A percentile compares a stretch with the other conserved stretches of the same genome.
These are phyloP conservation scores for Aureobasidium leucospermi DNA, from an alignment of 2,329 filamentous ascomycete species.

Conservation along the genomic window DNA sequence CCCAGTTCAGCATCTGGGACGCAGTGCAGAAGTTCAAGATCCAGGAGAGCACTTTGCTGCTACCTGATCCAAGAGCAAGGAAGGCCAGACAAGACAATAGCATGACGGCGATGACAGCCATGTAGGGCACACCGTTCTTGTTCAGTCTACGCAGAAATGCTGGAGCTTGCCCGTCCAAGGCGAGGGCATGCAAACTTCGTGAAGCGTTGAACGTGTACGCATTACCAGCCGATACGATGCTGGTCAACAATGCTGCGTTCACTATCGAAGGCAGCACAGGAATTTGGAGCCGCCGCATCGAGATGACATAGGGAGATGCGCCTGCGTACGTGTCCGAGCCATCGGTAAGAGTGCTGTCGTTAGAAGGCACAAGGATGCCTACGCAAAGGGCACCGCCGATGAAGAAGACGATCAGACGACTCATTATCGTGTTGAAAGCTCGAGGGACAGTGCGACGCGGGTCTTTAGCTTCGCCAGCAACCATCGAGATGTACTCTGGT, in stretches of 20 bases:
- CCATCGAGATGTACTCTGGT: constrained; percentile 44
- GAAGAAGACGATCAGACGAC: constrained; percentile 41
- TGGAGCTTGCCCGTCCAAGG: constrained; percentile 47
- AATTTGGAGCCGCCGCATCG: constrained; percentile 36
- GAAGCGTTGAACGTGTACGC: constrained; percentile 49
- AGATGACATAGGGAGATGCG: constrained; percentile 29
- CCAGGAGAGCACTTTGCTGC: constrained; percentile 27
- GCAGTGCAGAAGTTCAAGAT: constrained; percentile 51
- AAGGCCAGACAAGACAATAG: constrained; percentile 31
- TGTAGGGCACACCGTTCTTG: constrained; percentile 54
- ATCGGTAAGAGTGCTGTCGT: constrained; percentile 22
- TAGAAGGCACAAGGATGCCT: constrained; percentile 32
- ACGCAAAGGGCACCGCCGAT: constrained; percentile 38
- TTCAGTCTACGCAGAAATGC: constrained; percentile 53
- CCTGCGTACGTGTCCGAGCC: constrained; percentile 24
- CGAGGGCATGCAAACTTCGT: constrained; percentile 46
- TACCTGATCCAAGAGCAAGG: constrained; percentile 25
- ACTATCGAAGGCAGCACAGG: constrained; percentile 35
- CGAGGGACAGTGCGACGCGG: constrained; percentile 39
- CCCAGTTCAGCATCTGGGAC: constrained; percentile 54
- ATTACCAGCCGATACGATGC: constrained; percentile 50
- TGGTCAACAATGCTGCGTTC: constrained; percentile 37
- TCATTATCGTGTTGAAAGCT: constrained; percentile 43
- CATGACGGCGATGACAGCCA: constrained; percentile 46
- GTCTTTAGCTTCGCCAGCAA: constrained; percentile 40